These are phyloP conservation scores for Aspergillus ochraceus DNA, from an alignment of 2,329 filamentous ascomycete species.

Conservation along the genomic window DNA sequence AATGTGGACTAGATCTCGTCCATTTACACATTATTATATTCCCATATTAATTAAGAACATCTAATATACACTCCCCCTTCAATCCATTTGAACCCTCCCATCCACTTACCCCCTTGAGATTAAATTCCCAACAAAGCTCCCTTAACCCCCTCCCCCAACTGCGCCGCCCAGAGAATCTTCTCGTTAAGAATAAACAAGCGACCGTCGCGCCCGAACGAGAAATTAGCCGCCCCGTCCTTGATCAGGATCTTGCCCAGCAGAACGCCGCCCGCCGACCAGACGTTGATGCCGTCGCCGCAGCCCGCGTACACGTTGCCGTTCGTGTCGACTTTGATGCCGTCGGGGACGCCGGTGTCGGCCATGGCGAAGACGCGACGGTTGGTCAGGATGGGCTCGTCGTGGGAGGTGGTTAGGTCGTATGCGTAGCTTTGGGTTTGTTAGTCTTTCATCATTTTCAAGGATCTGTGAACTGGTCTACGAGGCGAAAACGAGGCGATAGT, in stretches of 20 bases:
- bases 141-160: constrained; percentile 28
- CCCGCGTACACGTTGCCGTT: constrained; percentile 58
- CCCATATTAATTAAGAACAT: too few species aligned
- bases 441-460: background rate
- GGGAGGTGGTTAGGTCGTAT: constrained; percentile 44
- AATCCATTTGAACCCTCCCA: too few species aligned
- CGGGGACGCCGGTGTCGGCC: constrained; percentile 48
- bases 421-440: constrained; percentile 39
- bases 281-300: constrained; percentile 56
- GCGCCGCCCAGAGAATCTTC: constrained; percentile 47
- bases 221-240: constrained; percentile 50
- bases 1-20: too few species aligned
- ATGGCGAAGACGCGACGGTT: constrained; percentile 57
- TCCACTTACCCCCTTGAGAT: too few species aligned
- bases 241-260: constrained; percentile 60
- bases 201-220: constrained; percentile 48
- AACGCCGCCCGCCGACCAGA: constrained; percentile 53
- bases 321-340: constrained; percentile 52
- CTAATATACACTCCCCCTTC: too few species aligned
- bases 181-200: constrained; percentile 41
- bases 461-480: too few species aligned
- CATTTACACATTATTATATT: too few species aligned
- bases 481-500: too few species aligned
- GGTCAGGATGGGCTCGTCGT: constrained; percentile 43
- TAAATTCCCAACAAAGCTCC: constrained; percentile 10